Percentiles rank a stretch among this genome's conserved stretches.
phyloP scores from a whole-genome alignment of 108 stramenopile genomes.

The Nitzschia sp. region DNA sequence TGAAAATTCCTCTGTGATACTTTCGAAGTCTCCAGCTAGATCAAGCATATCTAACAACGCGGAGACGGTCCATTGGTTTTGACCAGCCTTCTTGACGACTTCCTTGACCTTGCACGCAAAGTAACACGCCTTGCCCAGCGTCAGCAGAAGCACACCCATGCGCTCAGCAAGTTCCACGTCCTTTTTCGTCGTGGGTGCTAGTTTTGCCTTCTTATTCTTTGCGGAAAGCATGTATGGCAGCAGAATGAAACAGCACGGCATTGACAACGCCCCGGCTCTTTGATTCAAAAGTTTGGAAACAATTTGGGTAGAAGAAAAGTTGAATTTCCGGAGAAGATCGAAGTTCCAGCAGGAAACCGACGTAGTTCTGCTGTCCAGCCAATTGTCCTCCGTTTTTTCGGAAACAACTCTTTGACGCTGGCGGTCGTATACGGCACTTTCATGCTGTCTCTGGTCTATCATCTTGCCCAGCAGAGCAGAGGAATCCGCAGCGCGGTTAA shows the following conservation, averaged over 20 bases:
- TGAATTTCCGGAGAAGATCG: conserved; percentile 32
- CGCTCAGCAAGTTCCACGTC: conserved; percentile 48
- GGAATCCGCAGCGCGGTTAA: background rate
- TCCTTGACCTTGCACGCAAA: conserved; percentile 26
- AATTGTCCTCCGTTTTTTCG: conserved; percentile 31
- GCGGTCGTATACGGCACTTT: conserved; percentile 33
- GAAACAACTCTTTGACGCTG: conserved; percentile 14
- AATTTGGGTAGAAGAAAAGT: conserved; percentile 42
- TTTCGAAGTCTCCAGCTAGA: conserved; percentile 26
- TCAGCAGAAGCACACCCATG: conserved; percentile 36
- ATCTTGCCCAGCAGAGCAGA: conserved; percentile 17
- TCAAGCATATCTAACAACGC: conserved; percentile 21
- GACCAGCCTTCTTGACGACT: conserved; percentile 10
- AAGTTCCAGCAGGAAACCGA: conserved; percentile 51
- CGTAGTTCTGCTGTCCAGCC: conserved; percentile 37
- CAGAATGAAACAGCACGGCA: conserved; percentile 47
- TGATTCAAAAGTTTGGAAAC: conserved; percentile 16
- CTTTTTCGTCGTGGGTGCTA: conserved; percentile 46
- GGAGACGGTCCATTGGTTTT: conserved; percentile 29
- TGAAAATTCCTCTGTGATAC: conserved; percentile 21
- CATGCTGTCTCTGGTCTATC: conserved; percentile 32
- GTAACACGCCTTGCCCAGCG: conserved; percentile 28
- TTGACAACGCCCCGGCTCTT: conserved; percentile 5
- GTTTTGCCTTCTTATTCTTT: conserved; percentile 46
- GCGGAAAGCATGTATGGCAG: conserved; percentile 49